Percentiles rank a stretch among this genome's conserved stretches.
Conservation (phyloP, 2,329 filamentous ascomycete species). For the Furcasterigmium furcatum region DNA sequence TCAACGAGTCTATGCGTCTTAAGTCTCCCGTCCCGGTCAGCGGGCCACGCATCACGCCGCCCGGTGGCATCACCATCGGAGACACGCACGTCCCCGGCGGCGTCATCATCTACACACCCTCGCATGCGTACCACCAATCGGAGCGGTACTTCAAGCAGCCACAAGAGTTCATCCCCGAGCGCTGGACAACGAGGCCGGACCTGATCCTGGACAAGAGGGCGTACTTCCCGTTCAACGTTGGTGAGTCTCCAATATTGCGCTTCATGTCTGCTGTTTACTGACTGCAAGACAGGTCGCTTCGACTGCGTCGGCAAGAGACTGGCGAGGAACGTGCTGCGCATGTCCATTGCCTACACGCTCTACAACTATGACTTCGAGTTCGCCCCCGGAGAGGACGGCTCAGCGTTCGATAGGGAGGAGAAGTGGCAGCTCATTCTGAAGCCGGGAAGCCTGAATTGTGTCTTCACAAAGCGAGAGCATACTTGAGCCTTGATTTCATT, state of each 20-base stretch:
- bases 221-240: slow-evolving; percentile 21
- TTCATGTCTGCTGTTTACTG: not conserved
- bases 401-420: not conserved
- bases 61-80: slow-evolving; percentile 29
- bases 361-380: slow-evolving; percentile 11
- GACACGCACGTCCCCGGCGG: slow-evolving; percentile 28
- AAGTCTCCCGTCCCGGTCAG: slow-evolving; percentile 31
- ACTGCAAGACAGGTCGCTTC: slow-evolving; percentile 7
- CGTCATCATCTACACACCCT: slow-evolving; percentile 25
- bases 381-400: slow-evolving; percentile 7
- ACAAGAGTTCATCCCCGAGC: slow-evolving; percentile 18
- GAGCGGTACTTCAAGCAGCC: slow-evolving; percentile 15
- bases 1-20: slow-evolving; percentile 36
- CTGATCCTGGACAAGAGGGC: slow-evolving; percentile 15
- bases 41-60: slow-evolving; percentile 29
- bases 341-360: slow-evolving; percentile 8
- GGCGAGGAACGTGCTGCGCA: slow-evolving; percentile 6
- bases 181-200: slow-evolving; percentile 15
- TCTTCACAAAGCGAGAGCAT: slow-evolving; percentile 2
- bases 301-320: slow-evolving; percentile 9
- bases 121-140: slow-evolving; percentile 17
- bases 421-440: slow-evolving; percentile 8
- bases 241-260: slow-evolving; percentile 10
- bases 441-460: slow-evolving; percentile 6
- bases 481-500: not conserved